phyloP scores from a whole-genome alignment of 345 rosid species.

The Mangifera indica region DNA sequence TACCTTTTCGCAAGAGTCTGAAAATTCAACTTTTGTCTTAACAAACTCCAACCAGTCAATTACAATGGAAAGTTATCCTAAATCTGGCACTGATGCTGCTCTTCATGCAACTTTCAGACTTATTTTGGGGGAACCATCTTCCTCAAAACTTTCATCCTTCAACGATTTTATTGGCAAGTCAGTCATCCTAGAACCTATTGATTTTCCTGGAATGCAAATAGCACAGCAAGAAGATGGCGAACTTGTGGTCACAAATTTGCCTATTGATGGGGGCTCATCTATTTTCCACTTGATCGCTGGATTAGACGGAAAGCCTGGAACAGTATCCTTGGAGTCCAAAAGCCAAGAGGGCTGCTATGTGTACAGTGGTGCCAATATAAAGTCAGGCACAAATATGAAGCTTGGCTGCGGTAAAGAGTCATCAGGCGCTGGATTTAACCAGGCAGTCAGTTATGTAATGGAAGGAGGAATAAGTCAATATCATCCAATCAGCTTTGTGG shows the following conservation, averaged over 20 bases:
- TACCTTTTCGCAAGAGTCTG: constrained; percentile 60
- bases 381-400: constrained; percentile 37
- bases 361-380: constrained; percentile 37
- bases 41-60: constrained; percentile 59
- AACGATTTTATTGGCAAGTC: constrained; percentile 47
- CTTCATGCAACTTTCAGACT: constrained; percentile 71
- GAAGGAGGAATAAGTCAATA: constrained; percentile 49
- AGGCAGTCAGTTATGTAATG: constrained; percentile 59
- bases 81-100: constrained; percentile 57
- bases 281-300: constrained; percentile 60
- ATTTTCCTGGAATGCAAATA: constrained; percentile 72
- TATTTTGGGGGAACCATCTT: constrained; percentile 26
- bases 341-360: constrained; percentile 59
- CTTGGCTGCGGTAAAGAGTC: constrained; percentile 48
- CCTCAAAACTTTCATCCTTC: constrained; percentile 18
- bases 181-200: constrained; percentile 72
- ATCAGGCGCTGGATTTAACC: constrained; percentile 29
- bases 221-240: constrained; percentile 36
- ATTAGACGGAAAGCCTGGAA: constrained; percentile 53
- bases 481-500: constrained; percentile 79
- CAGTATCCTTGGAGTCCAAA: constrained; percentile 56
- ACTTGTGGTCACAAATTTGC: constrained; percentile 40
- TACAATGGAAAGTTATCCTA: constrained; percentile 53
- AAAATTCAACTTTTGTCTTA: constrained; percentile 45
- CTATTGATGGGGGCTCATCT: constrained; percentile 28